A percentile compares a stretch with the other conserved stretches of the same genome.
Conservation (phyloP, 2,329 filamentous ascomycete genomes). For the Bretziella fagacearum region DNA sequence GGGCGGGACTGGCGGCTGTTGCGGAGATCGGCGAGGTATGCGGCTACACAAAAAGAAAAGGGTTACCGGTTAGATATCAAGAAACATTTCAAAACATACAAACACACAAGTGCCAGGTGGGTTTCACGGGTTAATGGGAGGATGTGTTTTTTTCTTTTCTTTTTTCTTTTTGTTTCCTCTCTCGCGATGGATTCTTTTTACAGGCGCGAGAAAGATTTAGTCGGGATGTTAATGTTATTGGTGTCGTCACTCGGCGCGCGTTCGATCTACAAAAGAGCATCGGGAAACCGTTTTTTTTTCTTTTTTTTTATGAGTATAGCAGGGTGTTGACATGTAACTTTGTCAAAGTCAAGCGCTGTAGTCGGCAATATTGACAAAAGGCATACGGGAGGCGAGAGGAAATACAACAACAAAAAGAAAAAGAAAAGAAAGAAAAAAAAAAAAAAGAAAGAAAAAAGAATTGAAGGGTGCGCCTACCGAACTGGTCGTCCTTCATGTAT, state of each 20-base stretch:
- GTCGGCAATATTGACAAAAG: no score
- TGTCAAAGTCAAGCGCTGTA: no score
- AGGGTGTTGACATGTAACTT: no score
- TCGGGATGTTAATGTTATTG: neutral
- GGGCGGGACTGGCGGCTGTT: constrained; percentile 50
- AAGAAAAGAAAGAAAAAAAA: constrained; percentile 3
- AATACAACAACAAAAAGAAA: constrained; percentile 1
- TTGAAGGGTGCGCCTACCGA: constrained; percentile 30
- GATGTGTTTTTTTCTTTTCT: neutral
- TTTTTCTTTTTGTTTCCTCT: neutral
- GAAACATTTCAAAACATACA: neutral
- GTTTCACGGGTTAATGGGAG: neutral
- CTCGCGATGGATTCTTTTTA: neutral
- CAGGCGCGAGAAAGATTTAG: neutral
- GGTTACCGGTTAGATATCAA: constrained; percentile 16
- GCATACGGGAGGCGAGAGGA: neutral
- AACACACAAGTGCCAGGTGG: neutral
- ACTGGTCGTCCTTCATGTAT: constrained; percentile 52
- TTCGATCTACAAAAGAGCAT: constrained; percentile 1
- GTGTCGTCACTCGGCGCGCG: neutral
- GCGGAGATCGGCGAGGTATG: constrained; percentile 55
- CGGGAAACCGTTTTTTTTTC: no score
- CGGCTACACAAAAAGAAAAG: constrained; percentile 29
- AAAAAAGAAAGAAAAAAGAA: constrained; percentile 3
- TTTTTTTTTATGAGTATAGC: no score